Base-by-base conservation (phyloP, 2,329 filamentous ascomycete genomes). In the Xylaria digitata region DNA sequence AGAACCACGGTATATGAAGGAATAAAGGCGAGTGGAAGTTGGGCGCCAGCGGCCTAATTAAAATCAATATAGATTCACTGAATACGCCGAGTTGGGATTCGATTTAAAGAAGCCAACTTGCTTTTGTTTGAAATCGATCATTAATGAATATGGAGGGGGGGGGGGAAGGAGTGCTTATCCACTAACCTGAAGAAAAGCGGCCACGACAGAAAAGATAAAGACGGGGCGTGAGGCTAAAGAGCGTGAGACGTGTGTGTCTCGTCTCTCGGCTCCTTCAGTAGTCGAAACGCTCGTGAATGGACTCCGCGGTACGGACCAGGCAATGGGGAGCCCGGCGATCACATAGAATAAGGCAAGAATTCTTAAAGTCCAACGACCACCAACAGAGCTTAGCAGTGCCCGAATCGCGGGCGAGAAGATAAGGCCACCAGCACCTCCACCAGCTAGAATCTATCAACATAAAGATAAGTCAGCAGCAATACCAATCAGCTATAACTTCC, bases 1-100 rank as follows among this genome's bases (percentile, higher is more conserved):
- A 85, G 71, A 0, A 77, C 76, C 1, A 82, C 79, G 8, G 79
- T 81, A 70, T 84, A 85, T 15, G 82, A 82, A 0, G 82, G 78
- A 45, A 85, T 78, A 65, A 85, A 86, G 0, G 80, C 79, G n/a
- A 84, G 75, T 0, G 83, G 83, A 9, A 83, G 78, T 56, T 80
- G 78, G 49, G 82, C 80, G 4, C 81, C 82, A 50, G 82, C 80
- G 0, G 83, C 79, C 73, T 84, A n/a, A 72, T 0, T 76, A 60
- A 15, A 11, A 37, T 56, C 42, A 65, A 55, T n/a, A 43, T 17
- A 17, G 21, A 21, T 43, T 37, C 26, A 2, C 26, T 26, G 26
- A 5, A 26, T 26, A 26, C 1, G 3, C 26, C 26, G 26, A 26
- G 26, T 26, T 5, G 26, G 26, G 26, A 3, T 26, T 26, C 5